A percentile compares a stretch with the other conserved stretches of the same genome.
phyloP scores from a whole-genome alignment of 371 early-diverging fungal genomes.

The Mucor circinelloides region DNA sequence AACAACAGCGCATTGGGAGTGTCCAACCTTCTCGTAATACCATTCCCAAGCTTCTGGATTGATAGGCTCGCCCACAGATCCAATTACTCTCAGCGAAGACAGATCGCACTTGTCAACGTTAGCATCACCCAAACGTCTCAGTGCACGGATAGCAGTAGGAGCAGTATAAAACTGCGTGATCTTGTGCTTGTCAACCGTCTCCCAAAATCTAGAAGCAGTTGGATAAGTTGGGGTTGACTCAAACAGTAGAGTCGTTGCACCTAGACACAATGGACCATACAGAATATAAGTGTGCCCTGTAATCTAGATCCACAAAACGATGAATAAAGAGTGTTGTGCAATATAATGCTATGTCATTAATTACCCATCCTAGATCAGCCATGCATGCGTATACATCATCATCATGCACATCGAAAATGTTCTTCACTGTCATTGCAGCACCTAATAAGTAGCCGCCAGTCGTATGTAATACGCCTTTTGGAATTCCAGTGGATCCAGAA shows the following conservation, averaged over 20 bases:
- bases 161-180: constrained; percentile 99
- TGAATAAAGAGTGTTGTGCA: background rate
- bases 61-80: constrained; percentile 98
- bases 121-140: constrained; percentile 85
- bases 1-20: constrained; percentile 86
- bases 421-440: constrained; percentile 82
- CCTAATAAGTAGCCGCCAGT: constrained; percentile 95
- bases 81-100: constrained; percentile 85
- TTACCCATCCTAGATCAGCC: constrained; percentile 81
- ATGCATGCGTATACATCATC: constrained; percentile 85
- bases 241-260: constrained; percentile 92
- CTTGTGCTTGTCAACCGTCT: constrained; percentile 82
- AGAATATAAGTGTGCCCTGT: constrained; percentile 85
- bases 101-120: constrained; percentile 77
- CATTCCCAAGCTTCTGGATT: constrained; percentile 98
- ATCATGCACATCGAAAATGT: constrained; percentile 88
- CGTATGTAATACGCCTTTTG: constrained; percentile 90
- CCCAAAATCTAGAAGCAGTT: constrained; percentile 82
- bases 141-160: constrained; percentile 96
- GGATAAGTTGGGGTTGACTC: constrained; percentile 92
- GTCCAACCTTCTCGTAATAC: constrained; percentile 92
- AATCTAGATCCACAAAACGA: background rate
- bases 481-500: constrained; percentile 91
- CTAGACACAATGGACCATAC: constrained; percentile 93
- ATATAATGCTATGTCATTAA: background rate